phyloP scores from a whole-genome alignment of 148 eudicot species.

The Vaccinium macrocarpon region DNA sequence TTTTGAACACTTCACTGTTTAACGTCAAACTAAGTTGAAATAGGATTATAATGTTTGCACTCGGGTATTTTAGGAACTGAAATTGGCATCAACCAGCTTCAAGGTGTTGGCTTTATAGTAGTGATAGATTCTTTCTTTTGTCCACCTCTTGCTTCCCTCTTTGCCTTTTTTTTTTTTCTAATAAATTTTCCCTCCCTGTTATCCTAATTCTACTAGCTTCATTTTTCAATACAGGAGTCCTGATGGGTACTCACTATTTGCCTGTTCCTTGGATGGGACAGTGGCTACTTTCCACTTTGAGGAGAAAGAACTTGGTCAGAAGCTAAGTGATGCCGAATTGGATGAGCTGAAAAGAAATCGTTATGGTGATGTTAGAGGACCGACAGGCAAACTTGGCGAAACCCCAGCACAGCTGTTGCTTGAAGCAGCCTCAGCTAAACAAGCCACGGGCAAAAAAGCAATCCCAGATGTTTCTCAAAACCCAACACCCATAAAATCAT shows the following conservation, averaged over 20 bases:
- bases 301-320: slow-evolving; percentile 76
- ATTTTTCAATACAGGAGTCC: slow-evolving; percentile 69
- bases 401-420: slow-evolving; percentile 90
- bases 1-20: not conserved
- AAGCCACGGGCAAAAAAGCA: slow-evolving; percentile 48
- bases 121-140: not conserved
- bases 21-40: not conserved
- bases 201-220: slow-evolving; percentile 4
- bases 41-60: not conserved
- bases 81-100: not conserved
- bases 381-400: slow-evolving; percentile 90
- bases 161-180: not conserved
- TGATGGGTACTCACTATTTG: slow-evolving; percentile 94
- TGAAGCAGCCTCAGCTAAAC: slow-evolving; percentile 91
- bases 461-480: slow-evolving; percentile 36
- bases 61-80: not conserved
- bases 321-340: slow-evolving; percentile 68
- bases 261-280: slow-evolving; percentile 94
- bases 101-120: not conserved
- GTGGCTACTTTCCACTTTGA: slow-evolving; percentile 91
- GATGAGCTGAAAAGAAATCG: slow-evolving; percentile 80
- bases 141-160: not conserved
- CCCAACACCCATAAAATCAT: slow-evolving; percentile 44
- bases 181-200: not conserved
- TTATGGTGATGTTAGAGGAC: slow-evolving; percentile 92